These are phyloP conservation scores for Hysterangium stoloniferum DNA, from an alignment of 768 basidiomycete genomes.

Conservation along the genomic window DNA sequence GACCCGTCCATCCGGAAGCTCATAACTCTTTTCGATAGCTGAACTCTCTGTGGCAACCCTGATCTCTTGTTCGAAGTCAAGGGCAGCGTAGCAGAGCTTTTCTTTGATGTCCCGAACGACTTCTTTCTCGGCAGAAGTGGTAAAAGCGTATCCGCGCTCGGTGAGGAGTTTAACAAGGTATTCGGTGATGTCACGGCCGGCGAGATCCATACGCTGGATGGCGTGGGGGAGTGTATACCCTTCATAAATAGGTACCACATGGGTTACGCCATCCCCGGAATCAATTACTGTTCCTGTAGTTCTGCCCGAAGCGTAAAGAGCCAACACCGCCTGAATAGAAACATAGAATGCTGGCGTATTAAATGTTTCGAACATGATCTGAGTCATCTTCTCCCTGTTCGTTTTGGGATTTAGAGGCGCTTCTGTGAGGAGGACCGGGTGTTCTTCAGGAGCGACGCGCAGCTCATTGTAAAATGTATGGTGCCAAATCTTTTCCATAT, in stretches of 20 bases:
- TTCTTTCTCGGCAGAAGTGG: conserved; percentile 40
- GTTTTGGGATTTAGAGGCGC: conserved; percentile 11
- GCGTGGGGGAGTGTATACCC: conserved; percentile 11
- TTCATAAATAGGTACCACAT: conserved; percentile 15
- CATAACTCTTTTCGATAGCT: conserved; percentile 44
- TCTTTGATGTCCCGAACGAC: conserved; percentile 50
- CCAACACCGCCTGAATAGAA: conserved; percentile 12
- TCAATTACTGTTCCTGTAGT: conserved; percentile 14
- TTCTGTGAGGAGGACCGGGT: conserved; percentile 13
- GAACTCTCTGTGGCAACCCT: conserved; percentile 42
- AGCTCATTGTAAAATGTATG: conserved; percentile 16
- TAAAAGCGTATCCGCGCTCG: conserved; percentile 31
- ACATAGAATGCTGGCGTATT: conserved; percentile 24
- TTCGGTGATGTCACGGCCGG: conserved; percentile 11
- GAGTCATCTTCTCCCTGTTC: conserved; percentile 15
- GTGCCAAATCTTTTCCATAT: conserved; percentile 17
- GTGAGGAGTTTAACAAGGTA: conserved; percentile 5
- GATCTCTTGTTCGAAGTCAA: conserved; percentile 48
- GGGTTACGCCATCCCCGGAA: conserved; percentile 14
- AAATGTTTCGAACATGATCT: conserved; percentile 35
- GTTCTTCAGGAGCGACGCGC: conserved; percentile 13
- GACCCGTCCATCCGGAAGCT: conserved; percentile 46
- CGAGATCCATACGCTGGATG: conserved; percentile 7
- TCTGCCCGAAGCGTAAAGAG: conserved; percentile 13
- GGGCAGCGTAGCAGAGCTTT: conserved; percentile 48